These are phyloP conservation scores for Scheffersomyces titani DNA, from an alignment of 1,139 yeast species.

Conservation along the genomic window DNA sequence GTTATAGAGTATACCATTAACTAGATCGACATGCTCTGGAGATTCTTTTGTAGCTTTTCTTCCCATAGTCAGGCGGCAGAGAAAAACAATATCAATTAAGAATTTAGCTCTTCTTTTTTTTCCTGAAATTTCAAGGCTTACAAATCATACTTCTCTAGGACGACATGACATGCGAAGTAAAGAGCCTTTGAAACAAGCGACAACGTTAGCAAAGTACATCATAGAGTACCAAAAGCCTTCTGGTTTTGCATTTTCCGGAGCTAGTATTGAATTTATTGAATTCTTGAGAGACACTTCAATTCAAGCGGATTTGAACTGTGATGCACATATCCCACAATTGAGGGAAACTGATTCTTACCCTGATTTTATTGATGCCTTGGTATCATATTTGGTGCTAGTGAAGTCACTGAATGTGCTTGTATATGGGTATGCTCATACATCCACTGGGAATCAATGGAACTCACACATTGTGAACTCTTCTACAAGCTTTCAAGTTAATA, in stretches of 20 bases:
- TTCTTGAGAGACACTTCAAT: not conserved
- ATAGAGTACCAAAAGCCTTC: not conserved
- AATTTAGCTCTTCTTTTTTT: too few species aligned
- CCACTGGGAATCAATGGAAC: constrained; percentile 10
- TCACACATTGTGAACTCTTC: constrained; percentile 18
- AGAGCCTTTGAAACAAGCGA: not conserved
- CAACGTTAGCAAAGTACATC: not conserved
- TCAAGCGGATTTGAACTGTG: not conserved
- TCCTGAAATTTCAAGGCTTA: not conserved
- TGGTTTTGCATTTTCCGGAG: not conserved
- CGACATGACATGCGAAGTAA: not conserved
- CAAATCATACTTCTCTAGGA: not conserved
- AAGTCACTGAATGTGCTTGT: constrained; percentile 23
- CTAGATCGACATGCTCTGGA: constrained; percentile 40
- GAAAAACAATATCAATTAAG: not conserved
- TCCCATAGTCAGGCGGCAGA: not conserved
- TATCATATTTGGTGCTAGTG: constrained; percentile 16
- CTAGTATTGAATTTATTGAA: not conserved
- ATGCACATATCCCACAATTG: not conserved
- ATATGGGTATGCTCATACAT: constrained; percentile 25
- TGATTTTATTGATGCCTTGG: constrained; percentile 28
- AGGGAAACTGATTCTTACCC: constrained; percentile 13
- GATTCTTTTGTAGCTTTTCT: constrained; percentile 4
- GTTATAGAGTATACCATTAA: constrained; percentile 48
- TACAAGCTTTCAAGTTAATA: constrained; percentile 26